Evolutionary conservation across 768 basidiomycete species (phyloP), one percentile per base, ranked within the genome.

Genomic region (Russula lepida): DNA sequence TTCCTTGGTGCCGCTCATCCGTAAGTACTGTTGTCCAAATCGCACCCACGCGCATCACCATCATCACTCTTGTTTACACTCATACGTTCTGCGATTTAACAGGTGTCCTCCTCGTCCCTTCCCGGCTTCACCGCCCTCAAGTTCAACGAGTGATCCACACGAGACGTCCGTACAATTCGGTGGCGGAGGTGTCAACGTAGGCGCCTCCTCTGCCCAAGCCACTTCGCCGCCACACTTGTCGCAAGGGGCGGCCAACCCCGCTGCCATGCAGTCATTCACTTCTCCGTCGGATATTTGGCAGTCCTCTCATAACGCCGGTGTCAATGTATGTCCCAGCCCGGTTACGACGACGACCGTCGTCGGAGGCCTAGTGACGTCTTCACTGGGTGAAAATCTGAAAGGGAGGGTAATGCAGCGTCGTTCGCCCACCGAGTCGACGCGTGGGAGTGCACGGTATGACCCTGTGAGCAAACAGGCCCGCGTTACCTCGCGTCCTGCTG

Each of bases 221-320:
- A 21, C 41, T 3, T 44, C 59, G 19, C 41, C 59, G 8, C 41
- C 60, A 15, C 60, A 61, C 54, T 23, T 21, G 11, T 33, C 60
- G 3, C 49, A 35, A 25, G 37, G 46, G 23, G 11, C 9, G 41
- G 41, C 41, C 41, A n/a, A 43, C 9, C 41, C 19, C 4, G 8
- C 44, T 17, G 5, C 54, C 32, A 21, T 56, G 15, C 48, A 61
- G 25, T 15, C 54, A 21, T 61, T 51, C 21, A 44, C 54, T 27
- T 28, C 60, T 51, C 37, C 60, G 11, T 13, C 48, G 25, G 60
- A 61, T 28, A 56, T 61, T 32, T 61, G 60, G 60, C 41, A 41
- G 37, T 21, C 54, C 25, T 25, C 60, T 35, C 59, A 55, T 13
- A 30, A 54, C 47, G 23, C 28, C 43, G 54, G 30, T 19, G 47